Evolutionary conservation across 2,329 filamentous ascomycete species (phyloP), one percentile per base, ranked within the genome.

Genomic region (Truncatella angustata): DNA sequence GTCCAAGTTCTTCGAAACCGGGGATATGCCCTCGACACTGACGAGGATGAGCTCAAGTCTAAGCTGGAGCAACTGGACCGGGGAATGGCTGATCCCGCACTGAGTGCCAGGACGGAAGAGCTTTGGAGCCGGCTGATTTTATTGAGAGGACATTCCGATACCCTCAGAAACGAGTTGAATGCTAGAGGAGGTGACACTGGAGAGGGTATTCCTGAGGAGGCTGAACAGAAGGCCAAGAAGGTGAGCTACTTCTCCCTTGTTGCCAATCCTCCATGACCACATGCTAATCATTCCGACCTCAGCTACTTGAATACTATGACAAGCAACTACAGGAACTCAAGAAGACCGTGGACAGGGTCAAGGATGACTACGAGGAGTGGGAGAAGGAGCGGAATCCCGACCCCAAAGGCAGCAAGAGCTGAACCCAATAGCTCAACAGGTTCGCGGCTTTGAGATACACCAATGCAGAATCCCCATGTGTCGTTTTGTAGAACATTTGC

Each of bases 271-370:
- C 12, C 30, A 24, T 42, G 35, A 32, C n/a, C 7, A 23, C 6
- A 26, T 54, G 54, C 56, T 62, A 49, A 66, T n/a, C 57, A 4
- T 12, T 30, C 42, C 24, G 26, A 54, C 9, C 23, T 6, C 56
- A 91, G 87, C 86, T 93, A 43, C 71, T 93, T 61, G 86, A 88
- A 62, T 88, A 91, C 64, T 93, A 92, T 67, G 87, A 92, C 67
- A 88, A 86, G 66, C 89, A 93, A 73, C 76, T 94, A 30, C 77
- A 81, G 64, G 87, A 92, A 66, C 75, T 95, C 56, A 88, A 85
- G 70, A 86, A 85, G 66, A 86, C 91, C 66, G 75, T 86, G 12
- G 85, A 87, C 64, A 77, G 81, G 47, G 75, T 85, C 58, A 80
- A 80, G 60, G 74, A 77, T 37, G 81, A 84, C 55, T 83, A 78